Evolutionary conservation across 1,284 basidiomycete genomes (phyloP).

Genomic region (Ceratobasidium sp.): DNA sequence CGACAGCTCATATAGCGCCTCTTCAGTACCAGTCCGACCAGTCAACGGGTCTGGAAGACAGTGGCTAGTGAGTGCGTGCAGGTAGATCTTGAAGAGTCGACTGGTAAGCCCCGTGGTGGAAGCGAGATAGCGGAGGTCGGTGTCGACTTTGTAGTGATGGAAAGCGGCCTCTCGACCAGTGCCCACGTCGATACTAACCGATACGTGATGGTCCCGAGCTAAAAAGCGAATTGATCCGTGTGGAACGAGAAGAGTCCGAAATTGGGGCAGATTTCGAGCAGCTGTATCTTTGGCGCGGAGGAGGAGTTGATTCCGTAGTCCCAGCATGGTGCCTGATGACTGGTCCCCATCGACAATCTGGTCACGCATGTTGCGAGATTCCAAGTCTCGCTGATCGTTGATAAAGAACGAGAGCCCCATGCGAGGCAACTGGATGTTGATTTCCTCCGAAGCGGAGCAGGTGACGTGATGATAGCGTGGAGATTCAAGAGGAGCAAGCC

Average conservation of each 20-base stretch:
- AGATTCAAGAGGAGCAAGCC: slow-evolving; percentile 29
- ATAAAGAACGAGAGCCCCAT: slow-evolving; percentile 49
- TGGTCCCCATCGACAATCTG: slow-evolving; percentile 55
- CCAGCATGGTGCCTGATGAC: slow-evolving; percentile 53
- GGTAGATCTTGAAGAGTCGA: slow-evolving; percentile 60
- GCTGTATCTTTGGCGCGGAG: slow-evolving; percentile 29
- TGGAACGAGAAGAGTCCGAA: slow-evolving; percentile 58
- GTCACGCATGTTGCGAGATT: slow-evolving; percentile 49
- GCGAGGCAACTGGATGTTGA: slow-evolving; percentile 45
- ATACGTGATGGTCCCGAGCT: slow-evolving; percentile 40
- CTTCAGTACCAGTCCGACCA: slow-evolving; percentile 62
- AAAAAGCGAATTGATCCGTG: slow-evolving; percentile 53
- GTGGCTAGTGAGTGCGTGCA: slow-evolving; percentile 64
- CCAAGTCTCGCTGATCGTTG: slow-evolving; percentile 43
- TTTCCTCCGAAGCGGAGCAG: not conserved
- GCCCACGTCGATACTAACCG: slow-evolving; percentile 10
- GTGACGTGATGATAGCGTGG: slow-evolving; percentile 19
- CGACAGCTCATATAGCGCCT: slow-evolving; percentile 60
- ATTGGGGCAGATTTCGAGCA: slow-evolving; percentile 29
- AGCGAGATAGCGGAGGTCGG: slow-evolving; percentile 58
- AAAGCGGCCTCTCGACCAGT: slow-evolving; percentile 25
- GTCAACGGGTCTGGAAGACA: slow-evolving; percentile 64
- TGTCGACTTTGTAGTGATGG: slow-evolving; percentile 60
- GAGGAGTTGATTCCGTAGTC: slow-evolving; percentile 50
- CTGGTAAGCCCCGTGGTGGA: slow-evolving; percentile 56